Evolutionary conservation across 148 eudicot genomes (phyloP), one percentile per base, ranked within the genome.

Genomic region (Persicaria maculosa): DNA sequence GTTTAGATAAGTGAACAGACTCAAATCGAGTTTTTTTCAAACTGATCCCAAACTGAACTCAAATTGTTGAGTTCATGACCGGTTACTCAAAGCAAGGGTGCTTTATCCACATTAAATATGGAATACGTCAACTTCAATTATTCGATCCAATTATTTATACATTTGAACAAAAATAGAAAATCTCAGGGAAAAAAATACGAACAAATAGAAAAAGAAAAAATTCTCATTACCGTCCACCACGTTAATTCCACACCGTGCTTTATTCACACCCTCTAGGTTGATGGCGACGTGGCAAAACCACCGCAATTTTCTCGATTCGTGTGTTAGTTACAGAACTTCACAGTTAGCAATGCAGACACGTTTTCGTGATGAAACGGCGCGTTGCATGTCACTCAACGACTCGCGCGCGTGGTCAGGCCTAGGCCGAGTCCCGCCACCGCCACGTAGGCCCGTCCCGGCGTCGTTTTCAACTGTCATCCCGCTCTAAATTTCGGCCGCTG

Each of bases 221-320:
- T 19, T 58, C 36, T 19, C 11, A 58, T 20, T 58, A 22, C 64
- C 65, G 65, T 59, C 65, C 65, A 22, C 65, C 65, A 59, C 65
- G 65, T 59, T 16, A 48, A 48, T 16, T 59, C 36, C 65, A 8
- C 36, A 59, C 9, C 62, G 62, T 59, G 40, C 65, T 59, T 59
- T 55, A 20, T 9, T 22, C 65, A 59, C 5, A 36, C 4, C 65
- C 40, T 20, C 14, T 19, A 31, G 40, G 0, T 9, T 20, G 25
- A 59, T 22, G 2, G 36, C 0, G 4, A 59, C 65, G 65, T 59
- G 65, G 20, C 65, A 36, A 59, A 22, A 8, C 11, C 5, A 20
- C 20, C 22, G 14, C 65, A 59, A 0, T 59, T 9, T 59, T 9
- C 62, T 5, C 5, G n/a, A 9, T 6, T 55, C 22, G 25, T 1